These are phyloP conservation scores for Mortierella hygrophila DNA, from an alignment of 192 early-diverging fungal genomes.

Conservation along the genomic window DNA sequence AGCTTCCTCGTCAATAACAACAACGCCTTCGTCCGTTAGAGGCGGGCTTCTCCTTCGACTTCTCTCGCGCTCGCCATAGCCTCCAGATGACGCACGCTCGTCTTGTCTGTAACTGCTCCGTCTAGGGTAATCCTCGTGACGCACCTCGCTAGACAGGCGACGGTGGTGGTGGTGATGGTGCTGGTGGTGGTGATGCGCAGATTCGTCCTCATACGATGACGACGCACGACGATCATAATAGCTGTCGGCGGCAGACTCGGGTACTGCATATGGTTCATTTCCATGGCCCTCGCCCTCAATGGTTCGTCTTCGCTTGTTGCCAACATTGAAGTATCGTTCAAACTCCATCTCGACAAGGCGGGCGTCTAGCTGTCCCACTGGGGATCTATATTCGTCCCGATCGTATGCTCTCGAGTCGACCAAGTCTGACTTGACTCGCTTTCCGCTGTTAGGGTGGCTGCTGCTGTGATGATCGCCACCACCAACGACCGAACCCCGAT, in stretches of 20 bases:
- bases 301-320: conserved; percentile 28
- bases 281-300: conserved; percentile 3
- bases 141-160: neutral
- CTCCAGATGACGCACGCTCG: neutral
- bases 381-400: neutral
- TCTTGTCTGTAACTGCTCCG: neutral
- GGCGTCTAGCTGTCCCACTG: conserved; percentile 17
- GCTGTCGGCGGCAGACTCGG: neutral
- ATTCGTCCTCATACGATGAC: neutral
- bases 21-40: neutral
- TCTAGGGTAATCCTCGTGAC: conserved; percentile 1
- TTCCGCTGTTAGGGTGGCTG: neutral
- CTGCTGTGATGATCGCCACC: conserved; percentile 1
- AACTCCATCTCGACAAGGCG: conserved; percentile 40
- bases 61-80: neutral
- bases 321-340: conserved; percentile 47
- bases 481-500: neutral
- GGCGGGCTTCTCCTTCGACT: neutral
- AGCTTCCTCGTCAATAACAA: neutral
- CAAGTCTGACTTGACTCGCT: conserved; percentile 24
- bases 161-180: neutral
- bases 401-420: conserved; percentile 1
- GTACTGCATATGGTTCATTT: neutral
- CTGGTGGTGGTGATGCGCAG: neutral
- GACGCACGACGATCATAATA: conserved; percentile 6